Evolutionary conservation across 345 rosid genomes (phyloP).

Genomic region (Draba incana): DNA sequence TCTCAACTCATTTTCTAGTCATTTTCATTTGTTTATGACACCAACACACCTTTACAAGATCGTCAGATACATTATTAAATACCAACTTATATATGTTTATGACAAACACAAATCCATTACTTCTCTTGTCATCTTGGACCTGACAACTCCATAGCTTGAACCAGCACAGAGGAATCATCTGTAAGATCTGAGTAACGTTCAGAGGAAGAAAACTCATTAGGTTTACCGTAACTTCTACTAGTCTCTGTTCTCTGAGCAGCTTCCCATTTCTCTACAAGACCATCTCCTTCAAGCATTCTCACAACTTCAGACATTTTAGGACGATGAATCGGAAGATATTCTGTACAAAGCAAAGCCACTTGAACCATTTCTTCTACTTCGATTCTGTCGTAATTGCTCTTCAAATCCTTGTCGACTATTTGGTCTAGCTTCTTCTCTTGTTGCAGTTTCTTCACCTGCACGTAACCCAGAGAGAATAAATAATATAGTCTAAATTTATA

Average conservation of each 20-base stretch:
- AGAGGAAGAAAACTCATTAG: constrained; percentile 72
- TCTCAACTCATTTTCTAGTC: too few relatives aligned
- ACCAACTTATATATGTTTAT: constrained; percentile 19
- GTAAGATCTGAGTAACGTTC: constrained; percentile 89
- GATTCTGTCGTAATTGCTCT: constrained; percentile 63
- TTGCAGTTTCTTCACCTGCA: constrained; percentile 84
- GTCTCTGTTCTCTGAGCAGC: constrained; percentile 77
- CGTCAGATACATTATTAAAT: neutral
- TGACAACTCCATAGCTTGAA: constrained; percentile 92
- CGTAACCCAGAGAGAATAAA: neutral
- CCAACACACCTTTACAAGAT: constrained; percentile 22
- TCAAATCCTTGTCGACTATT: constrained; percentile 84
- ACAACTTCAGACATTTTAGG: constrained; percentile 97
- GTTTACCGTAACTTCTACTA: constrained; percentile 49
- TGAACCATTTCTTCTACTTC: constrained; percentile 88
- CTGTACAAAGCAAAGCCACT: constrained; percentile 86
- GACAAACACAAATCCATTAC: constrained; percentile 3
- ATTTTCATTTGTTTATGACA: constrained; percentile 1
- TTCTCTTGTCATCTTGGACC: constrained; percentile 79
- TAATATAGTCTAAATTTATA: neutral
- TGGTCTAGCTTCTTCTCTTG: constrained; percentile 87
- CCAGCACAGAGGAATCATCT: constrained; percentile 75
- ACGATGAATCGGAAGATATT: constrained; percentile 76
- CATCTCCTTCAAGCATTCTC: constrained; percentile 96
- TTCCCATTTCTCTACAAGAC: constrained; percentile 95